phyloP scores from a whole-genome alignment of 352 stramenopile species.

The Bremia lactucae region DNA sequence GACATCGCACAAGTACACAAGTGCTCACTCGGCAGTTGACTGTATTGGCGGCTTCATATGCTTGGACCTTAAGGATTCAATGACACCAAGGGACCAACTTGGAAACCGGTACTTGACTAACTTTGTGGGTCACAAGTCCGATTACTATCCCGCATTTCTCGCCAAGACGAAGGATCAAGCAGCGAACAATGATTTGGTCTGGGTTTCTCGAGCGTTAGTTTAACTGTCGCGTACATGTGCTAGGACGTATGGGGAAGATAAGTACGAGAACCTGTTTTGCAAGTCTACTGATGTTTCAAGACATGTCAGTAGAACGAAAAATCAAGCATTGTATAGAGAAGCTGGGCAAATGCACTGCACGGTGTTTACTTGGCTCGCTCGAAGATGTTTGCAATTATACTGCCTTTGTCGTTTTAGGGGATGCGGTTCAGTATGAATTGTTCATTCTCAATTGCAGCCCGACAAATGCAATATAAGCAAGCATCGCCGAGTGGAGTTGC shows the following conservation, averaged over 20 bases:
- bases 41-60: too few species aligned
- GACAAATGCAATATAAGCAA: background rate
- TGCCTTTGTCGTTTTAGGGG: background rate
- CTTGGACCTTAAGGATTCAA: background rate
- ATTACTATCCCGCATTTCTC: constrained; percentile 14
- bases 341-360: background rate
- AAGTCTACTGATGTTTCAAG: background rate
- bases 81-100: background rate
- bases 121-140: constrained; percentile 8
- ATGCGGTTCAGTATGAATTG: background rate
- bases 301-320: constrained; percentile 5
- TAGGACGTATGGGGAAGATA: background rate
- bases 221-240: background rate
- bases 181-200: constrained; percentile 1
- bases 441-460: background rate
- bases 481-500: too few species aligned
- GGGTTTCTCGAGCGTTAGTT: background rate
- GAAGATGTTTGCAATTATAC: background rate
- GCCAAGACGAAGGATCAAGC: constrained; percentile 7
- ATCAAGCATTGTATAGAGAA: constrained; percentile 1
- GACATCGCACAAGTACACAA: too few species aligned
- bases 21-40: too few species aligned
- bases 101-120: constrained; percentile 11
- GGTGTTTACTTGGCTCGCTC: background rate
- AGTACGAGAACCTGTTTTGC: background rate